Evolutionary conservation across 2,329 filamentous ascomycete genomes (phyloP), one percentile per base, ranked within the genome.

Genomic region (Graphiopsis chlorocephala): DNA sequence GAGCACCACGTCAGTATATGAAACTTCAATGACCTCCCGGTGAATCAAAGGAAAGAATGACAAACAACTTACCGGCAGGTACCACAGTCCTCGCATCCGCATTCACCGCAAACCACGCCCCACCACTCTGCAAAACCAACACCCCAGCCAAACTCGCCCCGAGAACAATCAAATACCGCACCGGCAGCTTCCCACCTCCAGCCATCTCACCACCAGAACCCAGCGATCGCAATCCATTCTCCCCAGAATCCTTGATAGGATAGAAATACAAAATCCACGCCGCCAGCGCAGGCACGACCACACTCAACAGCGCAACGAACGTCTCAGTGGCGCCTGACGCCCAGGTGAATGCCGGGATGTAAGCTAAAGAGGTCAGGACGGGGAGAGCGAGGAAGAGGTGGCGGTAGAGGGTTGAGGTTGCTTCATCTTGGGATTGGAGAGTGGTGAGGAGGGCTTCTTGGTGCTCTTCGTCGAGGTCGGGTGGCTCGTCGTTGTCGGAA

Each of bases 401-500:
- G 58, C 73, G 73, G 70, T 79, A 80, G 20, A 76, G 69, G 3
- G 64, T 65, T 17, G 72, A 78, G n/a, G 71, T 73, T 15, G 64
- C 65, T 6, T 68, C 70, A 65, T 91, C 89, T 72, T 87, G 78
- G 38, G 76, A 72, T 38, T 81, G 74, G 33, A 91, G 84, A 50
- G 74, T 72, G 17, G 73, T 71, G 71, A 92, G 91, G 11, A 90
- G 80, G 57, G 78, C 73, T 72, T 90, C 88, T 80, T 91, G 89
- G 85, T 78, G 72, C 83, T 93, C 85, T 78, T 93, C 90, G 75
- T 95, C 92, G 66, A 95, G 81, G 63, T 87, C 85, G 69, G 88
- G 84, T 14, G 85, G 66, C 28, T 70, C 68, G 65, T 83, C 31
- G 74, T 84, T 82, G 38, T 84, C 81, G 52, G 80, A 79, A 45